A percentile compares a stretch with the other conserved stretches of the same genome.
phyloP scores from a whole-genome alignment of 2,329 filamentous ascomycete species.

The Cercospora beticola region DNA sequence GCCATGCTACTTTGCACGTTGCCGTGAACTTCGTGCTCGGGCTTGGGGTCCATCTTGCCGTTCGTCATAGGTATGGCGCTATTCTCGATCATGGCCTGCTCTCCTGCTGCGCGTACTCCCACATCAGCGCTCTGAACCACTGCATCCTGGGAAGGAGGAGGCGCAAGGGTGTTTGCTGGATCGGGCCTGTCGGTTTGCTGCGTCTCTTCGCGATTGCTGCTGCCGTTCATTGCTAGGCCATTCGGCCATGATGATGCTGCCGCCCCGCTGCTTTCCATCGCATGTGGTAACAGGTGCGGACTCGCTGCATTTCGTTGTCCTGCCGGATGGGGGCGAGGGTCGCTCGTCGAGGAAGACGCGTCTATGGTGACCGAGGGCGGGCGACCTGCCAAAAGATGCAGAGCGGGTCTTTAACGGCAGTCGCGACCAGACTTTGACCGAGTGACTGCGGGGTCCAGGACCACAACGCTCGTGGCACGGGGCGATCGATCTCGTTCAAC shows the following conservation, averaged over 20 bases:
- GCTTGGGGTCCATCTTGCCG: background rate
- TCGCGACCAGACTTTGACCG: constrained; percentile 4
- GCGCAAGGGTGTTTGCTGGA: background rate
- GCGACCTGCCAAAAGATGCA: background rate
- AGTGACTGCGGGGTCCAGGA: background rate
- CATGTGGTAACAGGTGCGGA: constrained; percentile 14
- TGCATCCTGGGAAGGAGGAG: background rate
- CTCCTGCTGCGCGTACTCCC: background rate
- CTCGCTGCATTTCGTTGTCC: constrained; percentile 20
- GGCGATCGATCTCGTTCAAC: background rate
- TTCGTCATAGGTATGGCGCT: background rate
- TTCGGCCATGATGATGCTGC: constrained; percentile 6
- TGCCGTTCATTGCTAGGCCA: constrained; percentile 14
- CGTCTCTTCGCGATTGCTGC: constrained; percentile 10
- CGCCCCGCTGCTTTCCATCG: constrained; percentile 22
- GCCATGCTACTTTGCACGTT: background rate
- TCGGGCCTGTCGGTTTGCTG: constrained; percentile 2
- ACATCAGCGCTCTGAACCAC: background rate
- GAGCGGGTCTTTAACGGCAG: constrained; percentile 2
- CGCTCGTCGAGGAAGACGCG: constrained; percentile 2
- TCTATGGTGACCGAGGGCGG: constrained; percentile 1
- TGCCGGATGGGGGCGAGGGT: background rate
- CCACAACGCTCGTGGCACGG: background rate
- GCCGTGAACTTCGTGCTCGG: background rate
- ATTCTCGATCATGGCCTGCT: background rate